A percentile compares a stretch with the other conserved stretches of the same genome.
These are phyloP conservation scores for Mycogone perniciosa DNA, from an alignment of 2,329 filamentous ascomycete genomes.

Conservation along the genomic window DNA sequence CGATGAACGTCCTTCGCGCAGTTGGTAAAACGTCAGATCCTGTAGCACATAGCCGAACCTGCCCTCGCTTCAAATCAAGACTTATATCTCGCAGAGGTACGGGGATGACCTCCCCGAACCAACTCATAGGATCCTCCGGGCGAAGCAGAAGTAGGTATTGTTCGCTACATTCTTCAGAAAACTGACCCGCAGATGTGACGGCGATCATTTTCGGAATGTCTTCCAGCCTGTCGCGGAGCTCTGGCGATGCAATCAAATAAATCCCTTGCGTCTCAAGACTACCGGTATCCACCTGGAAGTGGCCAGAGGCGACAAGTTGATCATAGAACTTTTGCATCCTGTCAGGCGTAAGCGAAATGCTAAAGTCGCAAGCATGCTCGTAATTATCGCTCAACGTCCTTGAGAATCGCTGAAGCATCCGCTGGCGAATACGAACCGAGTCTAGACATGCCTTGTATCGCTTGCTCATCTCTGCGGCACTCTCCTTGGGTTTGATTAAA, in stretches of 20 bases:
- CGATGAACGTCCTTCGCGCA: constrained; percentile 71
- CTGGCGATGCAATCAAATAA: constrained; percentile 78
- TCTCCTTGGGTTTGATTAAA: constrained; percentile 76
- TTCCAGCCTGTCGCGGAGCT: constrained; percentile 65
- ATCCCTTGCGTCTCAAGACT: constrained; percentile 67
- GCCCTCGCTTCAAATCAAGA: constrained; percentile 78
- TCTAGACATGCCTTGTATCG: constrained; percentile 93
- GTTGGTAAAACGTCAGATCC: constrained; percentile 73
- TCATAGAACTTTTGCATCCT: constrained; percentile 73
- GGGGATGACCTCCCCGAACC: constrained; percentile 72
- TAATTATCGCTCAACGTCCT: constrained; percentile 87
- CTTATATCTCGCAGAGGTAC: constrained; percentile 69
- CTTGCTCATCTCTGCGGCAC: constrained; percentile 85
- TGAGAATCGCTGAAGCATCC: constrained; percentile 94
- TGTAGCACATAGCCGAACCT: constrained; percentile 81
- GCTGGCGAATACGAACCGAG: constrained; percentile 89
- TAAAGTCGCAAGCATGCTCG: constrained; percentile 94
- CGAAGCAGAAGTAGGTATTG: constrained; percentile 75
- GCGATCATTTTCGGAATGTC: constrained; percentile 83
- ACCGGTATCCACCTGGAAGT: constrained; percentile 73
- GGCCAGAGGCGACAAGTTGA: constrained; percentile 70
- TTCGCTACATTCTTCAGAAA: constrained; percentile 66
- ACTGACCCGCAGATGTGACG: constrained; percentile 51
- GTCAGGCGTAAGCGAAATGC: constrained; percentile 64
- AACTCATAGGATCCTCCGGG: constrained; percentile 70